These are phyloP conservation scores for Taphrina betulina DNA, from an alignment of 1,139 yeast species.

Conservation along the genomic window DNA sequence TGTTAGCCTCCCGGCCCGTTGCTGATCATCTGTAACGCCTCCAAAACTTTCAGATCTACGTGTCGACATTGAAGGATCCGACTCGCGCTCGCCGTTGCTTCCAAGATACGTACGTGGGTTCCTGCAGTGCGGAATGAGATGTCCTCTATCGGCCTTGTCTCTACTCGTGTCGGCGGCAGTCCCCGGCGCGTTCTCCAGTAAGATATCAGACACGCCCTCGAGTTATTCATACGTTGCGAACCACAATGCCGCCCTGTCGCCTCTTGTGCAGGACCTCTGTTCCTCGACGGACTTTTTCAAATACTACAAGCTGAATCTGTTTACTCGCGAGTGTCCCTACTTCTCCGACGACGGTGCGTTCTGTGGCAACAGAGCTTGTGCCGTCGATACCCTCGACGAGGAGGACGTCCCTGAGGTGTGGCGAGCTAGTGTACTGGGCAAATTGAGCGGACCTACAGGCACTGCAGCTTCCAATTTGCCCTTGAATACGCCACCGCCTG, in stretches of 20 bases:
- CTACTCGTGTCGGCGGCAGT: no score
- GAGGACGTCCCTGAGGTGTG: constrained; percentile 64
- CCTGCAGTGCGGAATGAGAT: no score
- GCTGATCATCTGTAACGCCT: no score
- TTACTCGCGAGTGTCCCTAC: constrained; percentile 77
- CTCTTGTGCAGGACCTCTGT: constrained; percentile 49
- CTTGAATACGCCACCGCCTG: constrained; percentile 40
- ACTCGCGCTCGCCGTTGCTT: no score
- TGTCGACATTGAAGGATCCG: no score
- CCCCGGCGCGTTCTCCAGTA: no score
- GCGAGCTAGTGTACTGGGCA: constrained; percentile 73
- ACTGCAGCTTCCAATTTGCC: constrained; percentile 48
- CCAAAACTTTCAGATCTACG: no score
- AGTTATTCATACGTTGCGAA: constrained; percentile 3
- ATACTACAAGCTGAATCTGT: constrained; percentile 81
- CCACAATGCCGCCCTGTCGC: constrained; percentile 40
- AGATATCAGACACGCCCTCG: constrained; percentile 20
- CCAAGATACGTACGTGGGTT: no score
- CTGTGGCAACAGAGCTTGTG: constrained; percentile 94
- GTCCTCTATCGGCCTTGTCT: no score
- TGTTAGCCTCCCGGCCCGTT: no score
- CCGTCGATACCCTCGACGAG: constrained; percentile 70
- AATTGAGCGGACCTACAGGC: constrained; percentile 43
- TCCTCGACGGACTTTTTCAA: constrained; percentile 67
- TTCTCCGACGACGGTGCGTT: constrained; percentile 71